Base-by-base conservation (phyloP, 805 yeast genomes). In the Hanseniaspora thailandica region DNA sequence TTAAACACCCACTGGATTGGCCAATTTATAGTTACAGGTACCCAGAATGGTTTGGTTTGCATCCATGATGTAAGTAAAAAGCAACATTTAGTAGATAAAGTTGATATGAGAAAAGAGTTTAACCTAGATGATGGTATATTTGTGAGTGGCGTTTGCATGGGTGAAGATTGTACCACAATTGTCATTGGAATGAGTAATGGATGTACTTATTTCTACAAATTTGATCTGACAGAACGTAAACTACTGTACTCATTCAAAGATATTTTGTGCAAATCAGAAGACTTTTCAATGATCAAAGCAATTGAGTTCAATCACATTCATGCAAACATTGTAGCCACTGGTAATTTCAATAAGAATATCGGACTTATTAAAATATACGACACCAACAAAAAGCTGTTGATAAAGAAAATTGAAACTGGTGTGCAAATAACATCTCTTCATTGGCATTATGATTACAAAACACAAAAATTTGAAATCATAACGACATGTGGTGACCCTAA, bases 401-500 rank as follows among this genome's bases (percentile, higher is more conserved):
- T 86, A 34, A 86, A 88, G 59, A 76, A 93, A 9, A 84, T 90
- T 22, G 93, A 88, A 59, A 84, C 97, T 0, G 96, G 90, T 5
- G 83, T 96, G 0, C 98, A 93, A 67, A 93, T 93, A 5, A 82
- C 95, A n/a, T 85, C 96, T 15, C 72, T 93, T 56, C 80, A 81
- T 60, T 93, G 98, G 98, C 94, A 95, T 0, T 80, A 78, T 57
- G 36, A 38, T 23, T 60, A 62, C 56, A 65, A 72, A 31, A 58
- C 62, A 59, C 61, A 63, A 47, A 58, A 63, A 61, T 50, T 50
- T 50, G 98, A 93, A 68, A 80, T 93, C 45, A 95, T 84, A 1
- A 90, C 96, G 8, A 84, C 97, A 5, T 96, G 93, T 62, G 98
- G 97, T 2, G 85, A 78, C 65, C 97, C 98, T 15, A 79, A 82